phyloP scores from a whole-genome alignment of 352 stramenopile genomes.

The Phytophthora colocasiae region DNA sequence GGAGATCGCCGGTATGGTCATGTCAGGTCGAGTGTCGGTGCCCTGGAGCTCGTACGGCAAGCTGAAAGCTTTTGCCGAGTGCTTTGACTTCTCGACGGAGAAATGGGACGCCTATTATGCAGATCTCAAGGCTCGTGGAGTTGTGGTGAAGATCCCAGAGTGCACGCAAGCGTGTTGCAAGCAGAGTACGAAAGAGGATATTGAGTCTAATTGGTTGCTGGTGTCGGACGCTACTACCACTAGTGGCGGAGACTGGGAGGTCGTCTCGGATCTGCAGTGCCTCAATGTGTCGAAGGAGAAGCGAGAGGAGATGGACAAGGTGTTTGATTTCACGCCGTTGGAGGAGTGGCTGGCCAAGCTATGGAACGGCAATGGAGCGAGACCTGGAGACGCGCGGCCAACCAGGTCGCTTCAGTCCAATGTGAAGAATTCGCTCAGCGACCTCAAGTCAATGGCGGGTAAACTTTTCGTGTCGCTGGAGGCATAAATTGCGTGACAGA shows the following conservation, averaged over 20 bases:
- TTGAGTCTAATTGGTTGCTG: conserved; percentile 86
- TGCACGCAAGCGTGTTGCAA: conserved; percentile 73
- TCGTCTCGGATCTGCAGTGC: conserved; percentile 72
- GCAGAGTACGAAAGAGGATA: conserved; percentile 74
- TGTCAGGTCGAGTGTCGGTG: conserved; percentile 86
- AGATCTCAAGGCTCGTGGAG: conserved; percentile 39
- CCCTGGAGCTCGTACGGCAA: conserved; percentile 86
- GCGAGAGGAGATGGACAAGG: conserved; percentile 63
- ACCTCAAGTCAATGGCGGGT: conserved; percentile 61
- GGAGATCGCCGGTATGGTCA: conserved; percentile 86
- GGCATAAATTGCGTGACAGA: conserved; percentile 15
- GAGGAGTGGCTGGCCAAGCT: conserved; percentile 74
- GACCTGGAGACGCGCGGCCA: conserved; percentile 13
- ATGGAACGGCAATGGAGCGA: conserved; percentile 47
- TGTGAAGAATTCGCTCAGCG: conserved; percentile 66
- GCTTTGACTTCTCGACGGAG: conserved; percentile 85
- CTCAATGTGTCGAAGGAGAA: conserved; percentile 66
- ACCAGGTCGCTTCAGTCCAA: conserved; percentile 48
- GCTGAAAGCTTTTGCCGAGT: conserved; percentile 85
- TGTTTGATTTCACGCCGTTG: conserved; percentile 64
- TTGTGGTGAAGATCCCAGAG: conserved; percentile 30
- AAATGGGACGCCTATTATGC: conserved; percentile 86
- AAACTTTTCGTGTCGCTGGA: conserved; percentile 61
- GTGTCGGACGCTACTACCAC: conserved; percentile 70
- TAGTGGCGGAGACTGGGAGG: conserved; percentile 70